Conservation (phyloP, 176 grass and related monocot genomes). For the Thalia dealbata region DNA sequence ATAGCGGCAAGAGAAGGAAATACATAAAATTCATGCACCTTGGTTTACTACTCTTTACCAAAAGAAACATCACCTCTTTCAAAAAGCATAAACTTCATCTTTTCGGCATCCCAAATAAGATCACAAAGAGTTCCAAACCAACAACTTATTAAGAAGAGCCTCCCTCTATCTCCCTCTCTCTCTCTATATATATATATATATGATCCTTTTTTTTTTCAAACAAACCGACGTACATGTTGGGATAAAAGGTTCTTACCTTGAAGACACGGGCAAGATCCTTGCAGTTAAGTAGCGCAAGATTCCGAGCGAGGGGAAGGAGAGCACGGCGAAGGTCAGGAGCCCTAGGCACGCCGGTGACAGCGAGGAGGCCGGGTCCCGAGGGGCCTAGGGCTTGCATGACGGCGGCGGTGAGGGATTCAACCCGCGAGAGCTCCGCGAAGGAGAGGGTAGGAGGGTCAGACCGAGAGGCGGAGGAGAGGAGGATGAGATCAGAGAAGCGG, state of each 20-base stretch:
- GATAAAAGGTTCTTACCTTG: conserved; percentile 31
- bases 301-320: conserved; percentile 54
- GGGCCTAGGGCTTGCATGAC: conserved; percentile 39
- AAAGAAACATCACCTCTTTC: too few species aligned
- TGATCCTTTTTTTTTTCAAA: too few species aligned
- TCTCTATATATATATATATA: too few species aligned
- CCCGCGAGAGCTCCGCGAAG: conserved; percentile 6
- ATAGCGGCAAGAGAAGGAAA: too few species aligned
- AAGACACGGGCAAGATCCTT: conserved; percentile 37
- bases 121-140: too few species aligned
- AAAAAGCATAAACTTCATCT: too few species aligned
- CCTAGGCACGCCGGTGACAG: conserved; percentile 35
- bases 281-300: conserved; percentile 51
- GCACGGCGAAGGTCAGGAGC: conserved; percentile 32
- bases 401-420: conserved; percentile 24
- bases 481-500: conserved; percentile 42
- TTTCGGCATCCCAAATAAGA: too few species aligned
- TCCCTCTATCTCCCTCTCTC: too few species aligned
- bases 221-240: too few species aligned
- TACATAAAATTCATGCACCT: too few species aligned
- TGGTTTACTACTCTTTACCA: too few species aligned
- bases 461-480: conserved; percentile 23
- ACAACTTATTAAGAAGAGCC: too few species aligned
- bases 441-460: background rate
- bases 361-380: conserved; percentile 45